Evolutionary conservation across 768 basidiomycete species (phyloP).

Genomic region (Termitomyces sp.): DNA sequence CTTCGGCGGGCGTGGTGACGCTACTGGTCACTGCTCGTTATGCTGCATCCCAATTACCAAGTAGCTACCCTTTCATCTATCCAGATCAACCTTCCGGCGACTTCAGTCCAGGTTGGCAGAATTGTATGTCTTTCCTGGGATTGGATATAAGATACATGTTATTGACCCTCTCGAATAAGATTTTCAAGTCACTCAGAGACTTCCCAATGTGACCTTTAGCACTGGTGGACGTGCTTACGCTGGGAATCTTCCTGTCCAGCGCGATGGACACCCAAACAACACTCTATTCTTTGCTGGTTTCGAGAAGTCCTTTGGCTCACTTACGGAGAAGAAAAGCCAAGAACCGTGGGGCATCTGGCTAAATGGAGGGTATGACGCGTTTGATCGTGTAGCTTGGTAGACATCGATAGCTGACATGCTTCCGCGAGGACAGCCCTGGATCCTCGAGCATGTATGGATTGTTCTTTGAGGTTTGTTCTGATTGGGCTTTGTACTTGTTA

Average conservation of each 20-base stretch:
- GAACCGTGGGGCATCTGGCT: constrained; percentile 73
- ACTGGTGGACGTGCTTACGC: constrained; percentile 48
- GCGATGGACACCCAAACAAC: constrained; percentile 54
- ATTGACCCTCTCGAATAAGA: constrained; percentile 29
- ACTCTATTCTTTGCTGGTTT: constrained; percentile 65
- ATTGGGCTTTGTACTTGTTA: background rate
- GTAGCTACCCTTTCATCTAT: constrained; percentile 41
- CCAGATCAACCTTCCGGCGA: constrained; percentile 39
- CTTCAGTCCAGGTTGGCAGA: constrained; percentile 56
- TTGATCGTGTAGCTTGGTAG: background rate
- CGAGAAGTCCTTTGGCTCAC: constrained; percentile 49
- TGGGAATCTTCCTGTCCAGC: constrained; percentile 58
- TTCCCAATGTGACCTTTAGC: constrained; percentile 59
- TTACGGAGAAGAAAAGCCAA: constrained; percentile 33
- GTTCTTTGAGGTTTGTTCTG: constrained; percentile 49
- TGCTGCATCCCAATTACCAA: constrained; percentile 28
- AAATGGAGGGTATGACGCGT: constrained; percentile 54
- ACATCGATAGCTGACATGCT: background rate
- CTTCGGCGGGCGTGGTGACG: constrained; percentile 15
- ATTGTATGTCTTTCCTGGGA: constrained; percentile 34
- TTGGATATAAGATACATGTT: background rate
- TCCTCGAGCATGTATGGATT: constrained; percentile 64
- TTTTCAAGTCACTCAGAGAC: constrained; percentile 46
- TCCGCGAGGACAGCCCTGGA: constrained; percentile 41
- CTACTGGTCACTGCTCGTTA: constrained; percentile 18